Evolutionary conservation across 1,284 basidiomycete species (phyloP).

Genomic region (Ustilago hordei): DNA sequence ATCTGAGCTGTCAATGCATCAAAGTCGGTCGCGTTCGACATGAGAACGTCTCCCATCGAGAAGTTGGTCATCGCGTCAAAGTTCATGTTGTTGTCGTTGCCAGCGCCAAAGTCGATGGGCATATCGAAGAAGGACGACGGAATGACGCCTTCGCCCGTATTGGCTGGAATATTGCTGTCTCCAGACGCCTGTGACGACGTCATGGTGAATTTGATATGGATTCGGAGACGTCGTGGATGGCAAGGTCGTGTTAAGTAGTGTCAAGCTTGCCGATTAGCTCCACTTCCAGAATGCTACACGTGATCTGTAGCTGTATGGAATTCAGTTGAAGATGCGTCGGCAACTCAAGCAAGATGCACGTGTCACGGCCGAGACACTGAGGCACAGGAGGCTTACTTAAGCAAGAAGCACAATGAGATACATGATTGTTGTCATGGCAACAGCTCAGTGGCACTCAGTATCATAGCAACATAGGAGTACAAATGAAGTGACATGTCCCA

Average conservation of each 20-base stretch:
- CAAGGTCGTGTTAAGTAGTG: not conserved
- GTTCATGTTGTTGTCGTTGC: constrained; percentile 11
- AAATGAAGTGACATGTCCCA: no score
- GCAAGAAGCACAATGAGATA: no score
- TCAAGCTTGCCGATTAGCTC: not conserved
- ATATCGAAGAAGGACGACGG: constrained; percentile 49
- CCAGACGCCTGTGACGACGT: constrained; percentile 22
- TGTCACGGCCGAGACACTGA: no score
- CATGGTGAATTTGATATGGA: constrained; percentile 7
- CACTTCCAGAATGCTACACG: constrained; percentile 1
- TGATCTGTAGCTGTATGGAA: not conserved
- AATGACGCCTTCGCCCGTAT: constrained; percentile 30
- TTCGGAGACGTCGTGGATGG: constrained; percentile 3
- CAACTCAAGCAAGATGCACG: no score
- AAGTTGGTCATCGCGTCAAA: constrained; percentile 30
- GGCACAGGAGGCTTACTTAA: no score
- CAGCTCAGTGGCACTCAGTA: no score
- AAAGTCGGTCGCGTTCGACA: constrained; percentile 26
- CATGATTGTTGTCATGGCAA: no score
- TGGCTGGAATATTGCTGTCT: constrained; percentile 11
- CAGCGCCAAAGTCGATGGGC: constrained; percentile 36
- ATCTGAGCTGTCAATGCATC: constrained; percentile 34
- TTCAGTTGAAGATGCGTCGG: no score
- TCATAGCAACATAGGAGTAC: no score
- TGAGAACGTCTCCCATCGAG: constrained; percentile 9